phyloP scores from a whole-genome alignment of 2,329 filamentous ascomycete species.

The Monosporascus ibericus region DNA sequence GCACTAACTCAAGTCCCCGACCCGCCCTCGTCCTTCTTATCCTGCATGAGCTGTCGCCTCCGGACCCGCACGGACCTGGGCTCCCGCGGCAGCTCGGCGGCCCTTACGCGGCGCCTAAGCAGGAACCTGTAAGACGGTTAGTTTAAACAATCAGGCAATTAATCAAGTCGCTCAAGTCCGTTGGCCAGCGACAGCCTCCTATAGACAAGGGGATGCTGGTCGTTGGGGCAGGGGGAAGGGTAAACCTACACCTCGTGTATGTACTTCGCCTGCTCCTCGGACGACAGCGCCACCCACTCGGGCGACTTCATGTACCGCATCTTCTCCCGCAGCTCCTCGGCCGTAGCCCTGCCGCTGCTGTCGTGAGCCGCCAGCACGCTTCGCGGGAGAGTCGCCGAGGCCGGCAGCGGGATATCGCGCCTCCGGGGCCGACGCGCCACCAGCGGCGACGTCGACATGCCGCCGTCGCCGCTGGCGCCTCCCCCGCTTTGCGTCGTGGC shows the following conservation, averaged over 20 bases:
- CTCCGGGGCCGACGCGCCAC: background rate
- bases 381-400: background rate
- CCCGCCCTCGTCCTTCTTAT: background rate
- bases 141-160: background rate
- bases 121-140: background rate
- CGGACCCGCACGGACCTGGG: background rate
- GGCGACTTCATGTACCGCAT: background rate
- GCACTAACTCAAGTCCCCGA: background rate
- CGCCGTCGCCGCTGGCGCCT: no score
- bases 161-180: background rate
- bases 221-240: background rate
- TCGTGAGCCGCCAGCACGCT: background rate
- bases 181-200: background rate
- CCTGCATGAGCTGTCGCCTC: background rate
- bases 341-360: background rate
- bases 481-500: no score
- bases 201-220: background rate
- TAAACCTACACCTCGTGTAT: conserved; percentile 7
- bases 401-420: background rate
- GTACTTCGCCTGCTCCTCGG: conserved; percentile 5
- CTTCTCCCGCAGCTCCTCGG: conserved; percentile 1
- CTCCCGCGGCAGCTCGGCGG: background rate
- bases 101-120: background rate
- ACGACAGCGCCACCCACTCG: background rate
- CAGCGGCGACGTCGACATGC: background rate